Base-by-base conservation (phyloP, 2,329 filamentous ascomycete genomes). In the Cladosporium sp. region DNA sequence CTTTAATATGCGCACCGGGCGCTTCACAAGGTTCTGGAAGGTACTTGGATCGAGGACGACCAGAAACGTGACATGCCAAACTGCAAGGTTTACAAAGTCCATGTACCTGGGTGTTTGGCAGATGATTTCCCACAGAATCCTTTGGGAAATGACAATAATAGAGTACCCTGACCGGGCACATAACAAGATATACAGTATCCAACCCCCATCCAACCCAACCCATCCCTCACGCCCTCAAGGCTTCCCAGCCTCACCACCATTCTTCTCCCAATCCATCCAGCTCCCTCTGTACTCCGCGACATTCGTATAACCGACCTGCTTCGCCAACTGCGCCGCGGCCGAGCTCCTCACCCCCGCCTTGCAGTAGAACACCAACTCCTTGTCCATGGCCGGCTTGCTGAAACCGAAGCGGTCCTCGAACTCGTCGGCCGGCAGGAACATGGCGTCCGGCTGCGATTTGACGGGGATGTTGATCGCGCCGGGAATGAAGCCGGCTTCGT, bases 371-470 rank as follows among this genome's bases (percentile, higher is more conserved):
- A 97, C 78, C 12, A 96, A 61, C 53, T 74, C 68, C 43, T 67
- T 62, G 39, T 80, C 75, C 53, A 73, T 73, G 2, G 62, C 61
- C 0, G 85, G 91, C 54, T 88, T 86, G 53, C 77, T 72, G 64
- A 87, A 95, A 3, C 89, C 91, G 69, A 89, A 91, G 13, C 85
- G 74, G 54, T 89, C 88, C 64, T 87, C 80, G 64, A 97, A 97
- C 56, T 96, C 90, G 11, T 88, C 86, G 0, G 78, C 75, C 0
- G 77, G 67, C 7, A 96, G 78, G 68, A 90, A 86, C 62, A 95
- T 84, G 53, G 85, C 85, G 68, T 96, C 90, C 1, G 90, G 84
- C 37, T 83, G 78, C 5, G 84, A 85, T 7, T 77, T 80, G 56
- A 97, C 78, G 44, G 93, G 92, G 43, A 99, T 81, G 73, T 92